Percentiles rank a stretch among this genome's conserved stretches.
Evolutionary conservation across 768 basidiomycete genomes (phyloP).

Genomic region (Xerocomus brunneocitrinus): DNA sequence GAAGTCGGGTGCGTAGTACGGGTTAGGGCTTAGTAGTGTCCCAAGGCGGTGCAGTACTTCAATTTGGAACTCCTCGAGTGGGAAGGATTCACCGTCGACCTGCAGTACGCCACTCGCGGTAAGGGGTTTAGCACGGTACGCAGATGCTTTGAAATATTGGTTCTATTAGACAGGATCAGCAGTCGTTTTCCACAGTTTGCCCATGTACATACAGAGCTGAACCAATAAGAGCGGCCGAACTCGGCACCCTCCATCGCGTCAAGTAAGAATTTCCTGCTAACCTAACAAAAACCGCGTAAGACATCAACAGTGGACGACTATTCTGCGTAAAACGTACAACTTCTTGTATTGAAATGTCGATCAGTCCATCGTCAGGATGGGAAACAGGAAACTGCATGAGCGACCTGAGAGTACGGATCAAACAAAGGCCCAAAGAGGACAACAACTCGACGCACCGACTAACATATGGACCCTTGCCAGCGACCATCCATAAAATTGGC

Average conservation of each 20-base stretch:
- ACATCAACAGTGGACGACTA: not conserved
- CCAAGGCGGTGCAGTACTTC: constrained; percentile 69
- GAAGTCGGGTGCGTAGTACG: constrained; percentile 54
- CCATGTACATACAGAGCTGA: constrained; percentile 42
- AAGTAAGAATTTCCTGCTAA: constrained; percentile 45
- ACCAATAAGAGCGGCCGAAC: constrained; percentile 60
- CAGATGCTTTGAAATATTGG: constrained; percentile 67
- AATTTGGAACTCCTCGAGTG: constrained; percentile 71
- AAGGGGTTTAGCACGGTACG: constrained; percentile 67
- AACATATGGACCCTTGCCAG: constrained; percentile 77
- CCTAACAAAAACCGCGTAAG: constrained; percentile 14
- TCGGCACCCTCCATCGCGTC: constrained; percentile 57
- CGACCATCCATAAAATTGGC: constrained; percentile 65
- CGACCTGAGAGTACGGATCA: constrained; percentile 38
- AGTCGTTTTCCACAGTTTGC: not conserved
- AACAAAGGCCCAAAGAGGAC: not conserved
- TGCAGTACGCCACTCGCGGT: constrained; percentile 50
- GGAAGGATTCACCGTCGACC: constrained; percentile 76
- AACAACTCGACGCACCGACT: constrained; percentile 40
- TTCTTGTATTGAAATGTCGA: constrained; percentile 68
- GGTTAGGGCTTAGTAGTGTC: constrained; percentile 57
- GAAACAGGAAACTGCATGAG: constrained; percentile 84
- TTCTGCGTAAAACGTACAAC: constrained; percentile 37
- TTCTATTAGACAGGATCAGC: constrained; percentile 39
- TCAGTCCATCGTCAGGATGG: constrained; percentile 69